Base-by-base conservation (phyloP, 306 rosid genomes). In the Leucaena leucocephala region DNA sequence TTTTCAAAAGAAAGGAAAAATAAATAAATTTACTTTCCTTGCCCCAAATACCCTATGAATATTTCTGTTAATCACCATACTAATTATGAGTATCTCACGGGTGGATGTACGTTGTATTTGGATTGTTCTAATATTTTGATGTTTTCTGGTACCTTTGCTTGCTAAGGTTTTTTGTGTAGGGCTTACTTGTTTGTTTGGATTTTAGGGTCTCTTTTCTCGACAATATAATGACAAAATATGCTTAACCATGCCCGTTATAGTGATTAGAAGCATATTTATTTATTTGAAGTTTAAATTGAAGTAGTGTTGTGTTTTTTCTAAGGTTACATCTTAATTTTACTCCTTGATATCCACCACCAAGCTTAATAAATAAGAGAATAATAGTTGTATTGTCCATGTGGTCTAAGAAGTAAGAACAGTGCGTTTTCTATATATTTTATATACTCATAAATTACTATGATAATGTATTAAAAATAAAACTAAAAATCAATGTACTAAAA, bases 161-260 rank as follows among this genome's bases (percentile, higher is more conserved):
- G 0, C 0, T 12, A 8, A 27, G 33, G 39, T 34, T 27, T 59
- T 21, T 59, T 10, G 15, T 59, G 36, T 27, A 3, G 17, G 27
- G 16, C 66, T 59, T 59, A 16, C 27, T 59, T 59, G 64, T 58
- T 59, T 59, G 66, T 59, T 59, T 59, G 39, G 64, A 22, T 58
- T 58, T 58, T 22, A 58, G 35, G 64, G 15, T 9, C 64, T 9
- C 15, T 21, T 58, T 58, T 10, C 15, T 58, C 15, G 64, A 58
- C 64, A 58, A 58, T 15, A 22, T 27, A 27, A 59, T 27, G 66
- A 59, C 7, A 61, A 61, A 27, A 27, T 61, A 61, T 12, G 42
- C 67, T 33, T 8, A 8, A 27, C 17, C 66, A 27, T 10, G 5
- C 7, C 62, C 27, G 0, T 17, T 19, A 55, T 55, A 19, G 12